Evolutionary conservation across 2,329 filamentous ascomycete species (phyloP).

Genomic region (Talaromyces islandicus): DNA sequence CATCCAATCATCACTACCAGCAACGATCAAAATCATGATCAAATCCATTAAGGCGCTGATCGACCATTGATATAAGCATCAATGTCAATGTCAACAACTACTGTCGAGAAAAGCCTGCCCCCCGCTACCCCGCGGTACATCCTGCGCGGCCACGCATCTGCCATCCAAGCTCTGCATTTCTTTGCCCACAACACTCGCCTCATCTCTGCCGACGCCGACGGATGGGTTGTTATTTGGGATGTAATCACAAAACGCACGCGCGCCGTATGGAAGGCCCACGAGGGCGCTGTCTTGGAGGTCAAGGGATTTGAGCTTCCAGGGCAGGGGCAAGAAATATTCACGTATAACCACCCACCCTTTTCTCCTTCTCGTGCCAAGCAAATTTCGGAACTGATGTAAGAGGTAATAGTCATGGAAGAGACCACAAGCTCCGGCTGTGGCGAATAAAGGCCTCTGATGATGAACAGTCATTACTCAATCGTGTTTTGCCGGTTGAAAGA

Average conservation of each 20-base stretch:
- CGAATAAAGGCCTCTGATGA: constrained; percentile 61
- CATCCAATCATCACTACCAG: neutral
- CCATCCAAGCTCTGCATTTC: constrained; percentile 73
- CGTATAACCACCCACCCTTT: constrained; percentile 51
- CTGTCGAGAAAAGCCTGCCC: constrained; percentile 21
- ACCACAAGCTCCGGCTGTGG: constrained; percentile 84
- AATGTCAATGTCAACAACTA: constrained; percentile 5
- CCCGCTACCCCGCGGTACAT: constrained; percentile 61
- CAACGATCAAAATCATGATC: neutral
- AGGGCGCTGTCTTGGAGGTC: constrained; percentile 68
- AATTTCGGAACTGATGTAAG: constrained; percentile 12
- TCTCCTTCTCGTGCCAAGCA: neutral
- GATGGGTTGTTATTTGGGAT: constrained; percentile 83
- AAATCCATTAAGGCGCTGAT: neutral
- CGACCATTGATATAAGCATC: neutral
- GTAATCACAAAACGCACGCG: constrained; percentile 71
- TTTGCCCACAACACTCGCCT: constrained; percentile 68
- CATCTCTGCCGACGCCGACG: constrained; percentile 81
- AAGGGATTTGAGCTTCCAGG: constrained; percentile 48
- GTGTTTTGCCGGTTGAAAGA: constrained; percentile 64
- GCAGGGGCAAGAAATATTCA: constrained; percentile 61
- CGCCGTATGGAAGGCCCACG: constrained; percentile 82
- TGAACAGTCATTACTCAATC: constrained; percentile 48
- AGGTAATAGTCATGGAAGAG: constrained; percentile 70
- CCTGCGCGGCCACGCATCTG: constrained; percentile 75